Evolutionary conservation across 2,329 filamentous ascomycete genomes (phyloP).

Genomic region (Pseudocercospora vitis): DNA sequence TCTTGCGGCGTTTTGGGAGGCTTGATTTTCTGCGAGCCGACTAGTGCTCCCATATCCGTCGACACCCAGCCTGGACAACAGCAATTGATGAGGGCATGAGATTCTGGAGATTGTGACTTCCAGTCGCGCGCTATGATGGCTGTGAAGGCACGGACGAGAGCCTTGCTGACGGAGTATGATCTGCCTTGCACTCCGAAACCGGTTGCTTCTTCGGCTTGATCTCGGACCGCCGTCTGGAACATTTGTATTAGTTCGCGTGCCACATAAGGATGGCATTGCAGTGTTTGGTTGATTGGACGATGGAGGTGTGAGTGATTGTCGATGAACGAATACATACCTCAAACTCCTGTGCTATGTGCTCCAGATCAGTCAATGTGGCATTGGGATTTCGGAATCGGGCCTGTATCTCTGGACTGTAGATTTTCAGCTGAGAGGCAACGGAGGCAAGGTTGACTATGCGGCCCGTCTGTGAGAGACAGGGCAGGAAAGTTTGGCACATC

Average conservation of each 20-base stretch:
- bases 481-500: slow-evolving; percentile 39
- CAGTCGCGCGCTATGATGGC: slow-evolving; percentile 32
- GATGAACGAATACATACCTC: slow-evolving; percentile 26
- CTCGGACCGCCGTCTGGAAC: slow-evolving; percentile 25
- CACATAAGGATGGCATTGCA: not conserved
- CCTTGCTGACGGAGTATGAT: slow-evolving; percentile 40
- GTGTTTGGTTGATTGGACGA: too few species aligned
- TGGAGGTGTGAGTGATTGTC: too few species aligned
- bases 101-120: slow-evolving; percentile 21
- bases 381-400: slow-evolving; percentile 30
- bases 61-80: slow-evolving; percentile 43
- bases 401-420: slow-evolving; percentile 32
- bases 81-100: slow-evolving; percentile 37
- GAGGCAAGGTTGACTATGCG: slow-evolving; percentile 42
- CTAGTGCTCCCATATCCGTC: slow-evolving; percentile 40
- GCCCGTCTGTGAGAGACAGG: slow-evolving; percentile 30
- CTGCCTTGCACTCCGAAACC: slow-evolving; percentile 34
- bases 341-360: slow-evolving; percentile 36
- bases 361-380: slow-evolving; percentile 30
- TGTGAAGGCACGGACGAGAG: slow-evolving; percentile 38
- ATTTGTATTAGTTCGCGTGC: not conserved
- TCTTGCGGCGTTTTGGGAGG: slow-evolving; percentile 40
- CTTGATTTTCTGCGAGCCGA: slow-evolving; percentile 26
- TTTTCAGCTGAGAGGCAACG: slow-evolving; percentile 34
- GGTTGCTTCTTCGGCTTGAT: slow-evolving; percentile 25